Percentiles rank a stretch among this genome's conserved stretches.
These are phyloP conservation scores for Nakazawaea wickerhamii DNA, from an alignment of 805 yeast genomes.

Conservation along the genomic window DNA sequence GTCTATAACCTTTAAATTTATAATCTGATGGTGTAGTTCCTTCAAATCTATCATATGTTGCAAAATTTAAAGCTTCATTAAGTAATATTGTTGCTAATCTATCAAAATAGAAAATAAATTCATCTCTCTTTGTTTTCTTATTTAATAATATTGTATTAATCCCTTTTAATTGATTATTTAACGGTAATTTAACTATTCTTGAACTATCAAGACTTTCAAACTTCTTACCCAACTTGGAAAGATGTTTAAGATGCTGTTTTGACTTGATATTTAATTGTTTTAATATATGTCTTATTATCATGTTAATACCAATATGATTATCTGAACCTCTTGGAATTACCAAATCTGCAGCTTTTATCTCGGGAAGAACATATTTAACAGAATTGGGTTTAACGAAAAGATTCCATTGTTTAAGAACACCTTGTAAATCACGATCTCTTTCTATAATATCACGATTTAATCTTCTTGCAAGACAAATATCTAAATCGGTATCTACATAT, in stretches of 20 bases:
- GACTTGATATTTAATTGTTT: constrained; percentile 67
- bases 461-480: constrained; percentile 86
- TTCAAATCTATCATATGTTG: constrained; percentile 31
- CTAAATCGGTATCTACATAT: constrained; percentile 91
- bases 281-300: constrained; percentile 74
- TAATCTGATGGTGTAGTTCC: constrained; percentile 27
- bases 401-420: constrained; percentile 88
- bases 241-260: constrained; percentile 55
- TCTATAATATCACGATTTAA: constrained; percentile 79
- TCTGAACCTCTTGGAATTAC: constrained; percentile 90
- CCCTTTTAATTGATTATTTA: constrained; percentile 63
- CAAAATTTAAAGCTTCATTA: constrained; percentile 58
- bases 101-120: constrained; percentile 82
- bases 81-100: constrained; percentile 71
- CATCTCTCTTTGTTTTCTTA: constrained; percentile 53
- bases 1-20: constrained; percentile 22
- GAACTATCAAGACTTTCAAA: constrained; percentile 25
- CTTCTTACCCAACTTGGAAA: constrained; percentile 50
- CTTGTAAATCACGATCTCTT: constrained; percentile 78
- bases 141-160: constrained; percentile 67
- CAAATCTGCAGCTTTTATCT: constrained; percentile 75
- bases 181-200: constrained; percentile 34
- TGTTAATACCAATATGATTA: constrained; percentile 70
- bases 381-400: constrained; percentile 90
- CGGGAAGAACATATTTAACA: constrained; percentile 65